Base-by-base conservation (phyloP, 2,329 filamentous ascomycete genomes). In the Chlorencoelia australis region DNA sequence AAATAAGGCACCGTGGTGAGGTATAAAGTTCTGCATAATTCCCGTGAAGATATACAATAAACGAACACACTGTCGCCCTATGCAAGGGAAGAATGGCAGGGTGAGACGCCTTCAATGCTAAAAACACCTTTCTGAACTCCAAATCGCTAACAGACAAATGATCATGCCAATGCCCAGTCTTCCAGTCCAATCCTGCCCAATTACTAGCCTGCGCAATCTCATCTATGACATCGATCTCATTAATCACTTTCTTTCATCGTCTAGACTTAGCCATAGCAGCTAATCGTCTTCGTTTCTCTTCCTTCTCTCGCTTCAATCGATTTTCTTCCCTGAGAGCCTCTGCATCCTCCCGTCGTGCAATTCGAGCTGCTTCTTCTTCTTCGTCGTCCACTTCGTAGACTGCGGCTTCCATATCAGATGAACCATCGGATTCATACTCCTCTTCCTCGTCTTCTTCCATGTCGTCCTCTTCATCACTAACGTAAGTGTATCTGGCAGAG, bases 351-450 rank as follows among this genome's bases (percentile, higher is more conserved):
- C 69, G 68, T 29, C 71, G 72, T 16, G 81, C 83, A 37, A 69
- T 65, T 19, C 63, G 59, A 41, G 79, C 70, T 2, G 82, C 79
- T 33, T 63, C 54, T 30, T 66, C 63, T 55, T 89, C 83, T 56
- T 89, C 83, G 22, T 69, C 63, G 42, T 86, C 80, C 35, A 88
- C 73, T 48, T 87, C 82, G 42, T 78, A 79, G 24, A 80, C 56
- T 21, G 80, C 81, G 2, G 80, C 83, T 56, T 87, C 82, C 79
- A 87, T 87, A 49, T 85, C 82, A 5, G 79, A 84, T 4, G 78
- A 82, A 5, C 56, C 74, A 37, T 81, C 80, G 1, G 75, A 78
- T 3, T 65, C 69, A 45, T 82, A 79, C 17, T 66, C 64, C 18
- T 57, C 54, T 4, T 58, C 57, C 11, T 61, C 57, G 2, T 51